Conservation (phyloP, 768 basidiomycete genomes). For the Pholiota molesta region DNA sequence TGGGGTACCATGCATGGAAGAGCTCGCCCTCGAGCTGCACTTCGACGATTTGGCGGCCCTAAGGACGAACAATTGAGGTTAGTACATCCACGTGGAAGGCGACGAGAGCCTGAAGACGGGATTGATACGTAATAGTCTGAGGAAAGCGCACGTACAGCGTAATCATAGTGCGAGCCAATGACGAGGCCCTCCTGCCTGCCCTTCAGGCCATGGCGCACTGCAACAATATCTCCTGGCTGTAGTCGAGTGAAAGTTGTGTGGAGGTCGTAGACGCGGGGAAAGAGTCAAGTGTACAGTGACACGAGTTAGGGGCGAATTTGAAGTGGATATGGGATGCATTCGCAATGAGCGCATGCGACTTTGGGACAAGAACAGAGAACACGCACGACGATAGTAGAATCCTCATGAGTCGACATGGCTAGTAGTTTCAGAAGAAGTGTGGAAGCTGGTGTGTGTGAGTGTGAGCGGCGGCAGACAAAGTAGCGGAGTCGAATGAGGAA, state of each 20-base stretch:
- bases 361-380: neutral
- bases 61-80: conserved; percentile 7
- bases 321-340: neutral
- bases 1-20: conserved; percentile 79
- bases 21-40: conserved; percentile 78
- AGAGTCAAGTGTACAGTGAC: neutral
- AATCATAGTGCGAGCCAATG: conserved; percentile 74
- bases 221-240: conserved; percentile 81
- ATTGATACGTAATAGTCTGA: too few relatives aligned
- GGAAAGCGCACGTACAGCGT: conserved; percentile 48
- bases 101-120: neutral
- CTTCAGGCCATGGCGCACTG: conserved; percentile 64
- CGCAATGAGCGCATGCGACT: conserved; percentile 1
- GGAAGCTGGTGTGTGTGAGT: neutral
- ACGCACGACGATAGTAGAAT: conserved; percentile 2
- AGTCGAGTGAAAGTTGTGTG: neutral
- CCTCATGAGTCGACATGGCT: conserved; percentile 6
- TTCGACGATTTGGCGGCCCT: conserved; percentile 85
- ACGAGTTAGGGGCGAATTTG: neutral
- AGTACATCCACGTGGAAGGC: neutral
- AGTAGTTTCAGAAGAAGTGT: neutral
- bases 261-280: neutral
- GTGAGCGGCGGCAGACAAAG: neutral
- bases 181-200: conserved; percentile 82
- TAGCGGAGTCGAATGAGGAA: neutral